These are phyloP conservation scores for Cyberlindnera mycetangii DNA, from an alignment of 805 yeast species.

Conservation along the genomic window DNA sequence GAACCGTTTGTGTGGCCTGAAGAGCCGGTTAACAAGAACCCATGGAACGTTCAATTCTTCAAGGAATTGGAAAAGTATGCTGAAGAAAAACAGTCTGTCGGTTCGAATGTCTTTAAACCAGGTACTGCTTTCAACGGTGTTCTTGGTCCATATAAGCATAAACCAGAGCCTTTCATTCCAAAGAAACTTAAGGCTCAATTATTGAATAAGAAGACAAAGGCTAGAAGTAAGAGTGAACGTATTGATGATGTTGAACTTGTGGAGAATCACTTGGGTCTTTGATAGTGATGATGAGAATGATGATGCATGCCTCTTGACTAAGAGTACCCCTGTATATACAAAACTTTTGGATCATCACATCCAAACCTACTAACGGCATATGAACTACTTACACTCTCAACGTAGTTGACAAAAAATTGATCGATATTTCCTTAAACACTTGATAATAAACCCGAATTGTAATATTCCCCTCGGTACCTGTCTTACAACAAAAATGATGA, in stretches of 20 bases:
- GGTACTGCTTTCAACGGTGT: constrained; percentile 71
- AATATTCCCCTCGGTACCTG: too few species aligned
- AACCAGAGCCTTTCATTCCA: constrained; percentile 66
- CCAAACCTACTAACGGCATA: constrained; percentile 3
- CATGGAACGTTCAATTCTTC: constrained; percentile 39
- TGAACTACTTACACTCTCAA: neutral
- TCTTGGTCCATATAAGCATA: constrained; percentile 52
- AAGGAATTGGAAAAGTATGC: constrained; percentile 51
- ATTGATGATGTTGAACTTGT: constrained; percentile 24
- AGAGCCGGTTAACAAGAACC: constrained; percentile 41
- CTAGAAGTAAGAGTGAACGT: constrained; percentile 20
- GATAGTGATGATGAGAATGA: neutral
- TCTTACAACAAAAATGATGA: too few species aligned
- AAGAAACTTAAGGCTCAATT: constrained; percentile 43
- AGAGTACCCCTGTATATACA: neutral
- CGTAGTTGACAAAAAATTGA: neutral
- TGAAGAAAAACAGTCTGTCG: constrained; percentile 47
- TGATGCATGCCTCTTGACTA: neutral
- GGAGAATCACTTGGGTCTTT: constrained; percentile 21
- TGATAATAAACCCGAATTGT: neutral
- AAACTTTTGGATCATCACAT: too few species aligned
- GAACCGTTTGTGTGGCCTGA: constrained; percentile 97
- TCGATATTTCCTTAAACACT: neutral
- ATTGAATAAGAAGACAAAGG: constrained; percentile 38
- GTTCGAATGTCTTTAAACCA: constrained; percentile 70